Evolutionary conservation across 2,329 filamentous ascomycete species (phyloP).

Genomic region (Macrophomina phaseolina): DNA sequence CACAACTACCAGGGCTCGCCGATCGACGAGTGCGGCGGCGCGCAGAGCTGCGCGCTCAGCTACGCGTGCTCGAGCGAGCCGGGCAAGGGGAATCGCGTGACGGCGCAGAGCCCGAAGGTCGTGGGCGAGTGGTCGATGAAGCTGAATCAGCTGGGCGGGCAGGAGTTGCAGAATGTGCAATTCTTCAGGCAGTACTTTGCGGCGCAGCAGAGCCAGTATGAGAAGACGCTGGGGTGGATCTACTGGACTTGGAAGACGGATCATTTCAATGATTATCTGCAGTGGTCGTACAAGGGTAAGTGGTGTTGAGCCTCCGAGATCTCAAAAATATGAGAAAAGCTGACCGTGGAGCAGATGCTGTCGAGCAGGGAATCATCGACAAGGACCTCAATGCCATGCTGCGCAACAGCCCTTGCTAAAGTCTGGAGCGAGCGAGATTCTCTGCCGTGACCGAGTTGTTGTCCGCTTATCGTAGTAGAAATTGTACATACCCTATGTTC

Average conservation of each 20-base stretch:
- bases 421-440: no score
- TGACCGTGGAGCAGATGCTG: slow-evolving; percentile 23
- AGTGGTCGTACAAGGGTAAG: slow-evolving; percentile 56
- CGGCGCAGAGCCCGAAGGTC: slow-evolving; percentile 43
- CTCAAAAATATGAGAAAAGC: neutral
- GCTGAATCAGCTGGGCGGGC: slow-evolving; percentile 40
- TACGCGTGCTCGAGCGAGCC: slow-evolving; percentile 22
- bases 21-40: slow-evolving; percentile 56
- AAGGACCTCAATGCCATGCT: slow-evolving; percentile 29
- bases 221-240: slow-evolving; percentile 61
- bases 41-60: slow-evolving; percentile 49
- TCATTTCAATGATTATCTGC: slow-evolving; percentile 44
- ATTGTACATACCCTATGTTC: no score
- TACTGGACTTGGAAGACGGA: slow-evolving; percentile 68
- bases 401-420: neutral
- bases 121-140: slow-evolving; percentile 66
- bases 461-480: no score
- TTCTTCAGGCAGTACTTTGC: slow-evolving; percentile 66
- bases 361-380: slow-evolving; percentile 34
- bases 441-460: no score
- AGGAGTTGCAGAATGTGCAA: slow-evolving; percentile 32
- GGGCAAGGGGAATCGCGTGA: slow-evolving; percentile 3
- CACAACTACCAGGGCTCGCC: slow-evolving; percentile 60
- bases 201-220: slow-evolving; percentile 62
- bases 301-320: slow-evolving; percentile 44